These are phyloP conservation scores for Colletotrichum tabaci DNA, from an alignment of 2,329 filamentous ascomycete species.

Conservation along the genomic window DNA sequence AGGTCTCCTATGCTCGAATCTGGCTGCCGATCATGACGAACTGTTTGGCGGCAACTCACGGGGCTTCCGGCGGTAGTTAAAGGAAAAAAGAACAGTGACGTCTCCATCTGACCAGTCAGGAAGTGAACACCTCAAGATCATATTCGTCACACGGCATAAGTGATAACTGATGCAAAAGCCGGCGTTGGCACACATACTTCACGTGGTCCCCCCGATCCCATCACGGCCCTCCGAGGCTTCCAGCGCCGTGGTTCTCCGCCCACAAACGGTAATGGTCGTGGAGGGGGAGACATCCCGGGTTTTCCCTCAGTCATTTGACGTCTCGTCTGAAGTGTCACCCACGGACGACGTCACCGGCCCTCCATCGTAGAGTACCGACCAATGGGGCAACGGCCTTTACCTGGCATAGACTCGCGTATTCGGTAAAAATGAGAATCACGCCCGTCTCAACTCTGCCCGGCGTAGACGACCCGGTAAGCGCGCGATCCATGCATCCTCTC, in stretches of 20 bases:
- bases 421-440: not conserved
- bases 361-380: not conserved
- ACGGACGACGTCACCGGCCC: not conserved
- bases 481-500: not conserved
- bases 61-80: too few species aligned
- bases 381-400: not conserved
- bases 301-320: not conserved
- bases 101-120: too few species aligned
- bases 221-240: not conserved
- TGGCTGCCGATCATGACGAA: too few species aligned
- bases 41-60: too few species aligned
- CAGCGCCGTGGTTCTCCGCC: too few species aligned
- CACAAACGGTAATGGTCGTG: rapidly evolving
- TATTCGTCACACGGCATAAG: not conserved
- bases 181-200: not conserved
- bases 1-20: too few species aligned
- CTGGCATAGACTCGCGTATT: not conserved
- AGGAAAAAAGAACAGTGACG: too few species aligned
- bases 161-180: not conserved
- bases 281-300: not conserved
- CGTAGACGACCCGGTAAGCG: not conserved
- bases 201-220: not conserved
- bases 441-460: not conserved
- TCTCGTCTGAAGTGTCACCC: conserved; percentile 5
- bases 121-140: not conserved